These are phyloP conservation scores for Globisporangium nagaii DNA, from an alignment of 352 stramenopile species.

Conservation along the genomic window DNA sequence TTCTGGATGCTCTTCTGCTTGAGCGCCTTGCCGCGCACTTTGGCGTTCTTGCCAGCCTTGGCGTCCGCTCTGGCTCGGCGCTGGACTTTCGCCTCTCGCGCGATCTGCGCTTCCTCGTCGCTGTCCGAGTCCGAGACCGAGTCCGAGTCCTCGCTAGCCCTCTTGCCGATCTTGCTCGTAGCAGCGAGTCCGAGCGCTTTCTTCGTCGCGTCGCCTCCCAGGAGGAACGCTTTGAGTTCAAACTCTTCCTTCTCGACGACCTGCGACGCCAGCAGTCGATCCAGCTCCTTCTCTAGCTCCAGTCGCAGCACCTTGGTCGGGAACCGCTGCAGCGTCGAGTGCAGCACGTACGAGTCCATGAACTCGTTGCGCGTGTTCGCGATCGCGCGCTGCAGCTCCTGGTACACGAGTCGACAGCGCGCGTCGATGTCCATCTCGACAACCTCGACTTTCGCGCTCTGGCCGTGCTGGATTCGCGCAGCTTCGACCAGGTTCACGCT, in stretches of 20 bases:
- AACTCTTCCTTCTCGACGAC: conserved; percentile 69
- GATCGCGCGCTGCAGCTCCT: conserved; percentile 87
- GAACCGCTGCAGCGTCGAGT: conserved; percentile 88
- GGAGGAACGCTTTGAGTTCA: conserved; percentile 46
- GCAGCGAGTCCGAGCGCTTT: background rate
- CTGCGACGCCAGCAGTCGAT: conserved; percentile 85
- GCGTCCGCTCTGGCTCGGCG: conserved; percentile 24
- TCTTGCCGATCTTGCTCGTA: background rate
- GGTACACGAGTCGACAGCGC: conserved; percentile 82
- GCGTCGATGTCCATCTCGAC: conserved; percentile 83
- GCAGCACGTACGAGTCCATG: conserved; percentile 88
- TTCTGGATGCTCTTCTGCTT: conserved; percentile 63
- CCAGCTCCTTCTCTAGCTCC: conserved; percentile 90
- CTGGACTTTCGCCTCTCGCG: conserved; percentile 34
- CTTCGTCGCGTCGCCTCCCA: conserved; percentile 12
- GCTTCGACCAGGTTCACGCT: conserved; percentile 46
- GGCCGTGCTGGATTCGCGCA: conserved; percentile 26
- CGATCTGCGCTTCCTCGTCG: conserved; percentile 65
- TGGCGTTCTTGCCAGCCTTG: conserved; percentile 23
- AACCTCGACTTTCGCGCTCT: conserved; percentile 21
- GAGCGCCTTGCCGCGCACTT: conserved; percentile 42
- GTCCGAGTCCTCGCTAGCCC: conserved; percentile 10
- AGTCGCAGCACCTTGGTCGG: conserved; percentile 82
- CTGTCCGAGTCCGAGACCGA: conserved; percentile 59
- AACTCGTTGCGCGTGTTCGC: conserved; percentile 78